Evolutionary conservation across 768 basidiomycete species (phyloP), one percentile per base, ranked within the genome.

Genomic region (Calvatia gigantea): DNA sequence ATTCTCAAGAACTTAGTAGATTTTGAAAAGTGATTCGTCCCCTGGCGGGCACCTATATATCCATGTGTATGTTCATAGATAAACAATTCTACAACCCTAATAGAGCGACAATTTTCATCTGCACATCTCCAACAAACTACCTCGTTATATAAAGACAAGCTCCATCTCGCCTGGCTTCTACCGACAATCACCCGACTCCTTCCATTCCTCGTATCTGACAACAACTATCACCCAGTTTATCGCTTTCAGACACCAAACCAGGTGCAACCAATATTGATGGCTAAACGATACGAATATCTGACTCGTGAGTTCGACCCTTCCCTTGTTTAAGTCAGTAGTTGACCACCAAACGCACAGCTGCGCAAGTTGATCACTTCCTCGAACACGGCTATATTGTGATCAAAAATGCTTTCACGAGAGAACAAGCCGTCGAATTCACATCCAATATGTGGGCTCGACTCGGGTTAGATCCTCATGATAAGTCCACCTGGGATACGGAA

Each of bases 321-420:
- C 27, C 38, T 32, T 11, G 11, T 14, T 45, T n/a, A n/a, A 25
- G 25, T 17, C 39, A 44, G 14, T 31, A 27, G 6, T 11, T 31
- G 56, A 58, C 43, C 19, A 32, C 21, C 9, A 32, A 28, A 6
- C 61, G 35, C 59, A 52, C 59, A 78, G 78, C 68, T 32, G 80
- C 74, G 51, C 77, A 84, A 57, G 72, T 79, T 31, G 69, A 78
- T 38, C 76, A 80, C 59, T 84, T 85, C 64, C 69, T 86, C 45
- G 73, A 79, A 55, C 67, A 82, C 52, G 83, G 83, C 5, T 85
- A 78, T 57, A 65, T 84, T 41, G 66, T 80, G 37, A 74, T 85
- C 57, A 75, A 76, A 60, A 63, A 72, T 29, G 83, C 81, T 0
- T 84, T 85, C 62, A 74, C 78, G 5, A 72, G 70, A 58, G 78